phyloP scores from a whole-genome alignment of 495 filamentous ascomycete species.

The Penicillium samsonianum region DNA sequence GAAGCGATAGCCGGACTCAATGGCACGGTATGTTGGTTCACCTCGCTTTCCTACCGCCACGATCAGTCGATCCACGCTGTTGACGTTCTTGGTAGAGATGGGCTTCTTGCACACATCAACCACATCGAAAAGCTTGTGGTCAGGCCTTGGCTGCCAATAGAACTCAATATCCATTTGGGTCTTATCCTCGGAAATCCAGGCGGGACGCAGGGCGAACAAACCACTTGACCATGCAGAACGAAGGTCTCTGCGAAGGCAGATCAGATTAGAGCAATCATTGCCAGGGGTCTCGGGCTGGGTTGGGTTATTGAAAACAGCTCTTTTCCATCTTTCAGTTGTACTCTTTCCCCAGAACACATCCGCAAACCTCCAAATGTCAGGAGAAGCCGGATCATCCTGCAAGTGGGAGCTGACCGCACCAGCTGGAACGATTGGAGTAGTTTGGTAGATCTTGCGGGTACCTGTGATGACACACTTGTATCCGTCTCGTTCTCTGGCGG shows the following conservation, averaged over 20 bases:
- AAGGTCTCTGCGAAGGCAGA: slow-evolving; percentile 18
- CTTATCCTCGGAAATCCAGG: slow-evolving; percentile 1
- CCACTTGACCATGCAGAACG: slow-evolving; percentile 10
- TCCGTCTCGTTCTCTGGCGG: slow-evolving; percentile 15
- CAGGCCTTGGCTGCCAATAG: slow-evolving; percentile 17
- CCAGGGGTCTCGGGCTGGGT: neutral
- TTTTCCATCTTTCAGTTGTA: slow-evolving; percentile 9
- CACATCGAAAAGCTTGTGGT: slow-evolving; percentile 2
- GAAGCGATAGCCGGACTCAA: slow-evolving; percentile 18
- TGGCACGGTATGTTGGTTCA: neutral
- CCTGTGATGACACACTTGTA: slow-evolving; percentile 17
- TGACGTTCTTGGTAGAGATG: neutral
- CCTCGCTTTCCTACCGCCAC: slow-evolving; percentile 1
- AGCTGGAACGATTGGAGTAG: slow-evolving; percentile 5
- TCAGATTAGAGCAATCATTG: slow-evolving; percentile 14
- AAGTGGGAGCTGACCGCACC: neutral
- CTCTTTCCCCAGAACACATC: slow-evolving; percentile 12
- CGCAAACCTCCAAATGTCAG: slow-evolving; percentile 8
- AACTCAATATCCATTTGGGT: slow-evolving; percentile 18
- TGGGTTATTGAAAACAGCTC: slow-evolving; percentile 10
- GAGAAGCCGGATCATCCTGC: neutral
- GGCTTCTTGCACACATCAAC: slow-evolving; percentile 12
- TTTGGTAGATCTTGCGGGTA: slow-evolving; percentile 8
- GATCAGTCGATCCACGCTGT: slow-evolving; percentile 3
- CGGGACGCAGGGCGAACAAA: slow-evolving; percentile 15